Evolutionary conservation across 805 yeast species (phyloP), one percentile per base, ranked within the genome.

Genomic region (Cyberlindnera misumaiensis): DNA sequence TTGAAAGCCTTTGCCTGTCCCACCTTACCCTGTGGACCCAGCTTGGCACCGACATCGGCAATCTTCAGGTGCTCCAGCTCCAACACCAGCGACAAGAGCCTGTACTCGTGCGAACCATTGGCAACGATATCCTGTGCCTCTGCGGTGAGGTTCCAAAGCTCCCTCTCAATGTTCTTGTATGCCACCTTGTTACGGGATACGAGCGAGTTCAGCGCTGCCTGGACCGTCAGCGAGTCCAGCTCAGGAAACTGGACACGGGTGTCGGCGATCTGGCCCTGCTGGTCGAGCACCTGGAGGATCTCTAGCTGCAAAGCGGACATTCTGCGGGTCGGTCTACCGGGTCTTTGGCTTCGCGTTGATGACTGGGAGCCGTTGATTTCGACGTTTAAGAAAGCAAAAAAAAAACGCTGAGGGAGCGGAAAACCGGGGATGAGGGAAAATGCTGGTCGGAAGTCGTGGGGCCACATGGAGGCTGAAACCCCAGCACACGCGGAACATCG

Each of bases 1-100:
- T 88, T 90, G 75, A 93, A 94, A 13, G 97, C 99, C 55, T 89
- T 80, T 51, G 95, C 95, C 67, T 93, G 98, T 46, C 98, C 99
- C 47, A 90, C 73, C 52, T 81, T 80, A 46, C 97, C 97, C 43
- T 77, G 77, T 37, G 77, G 67, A 40, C 97, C 97, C 64, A 90
- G 68, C 48, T 81, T 73, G 40, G 78, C 59, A 36, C 65, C 65
- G 38, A 83, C 85, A 38, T 90, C 97, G 17, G 83, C 60, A 51
- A 93, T 80, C 56, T 83, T 85, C 53, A 93, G 71, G 28, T 90
- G 88, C 41, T 83, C 95, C 36, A 89, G 63, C 34, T 81, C 68
- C 51, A 77, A 73, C 39, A 83, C 68, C 32, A 93, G 87, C 58
- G 80, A 85, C 46, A 86, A 72, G 34, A 93, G 70, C 50, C 95